Evolutionary conservation across 164 flowering plant genomes (phyloP), one percentile per base, ranked within the genome.

Genomic region (Brasenia schreberi): DNA sequence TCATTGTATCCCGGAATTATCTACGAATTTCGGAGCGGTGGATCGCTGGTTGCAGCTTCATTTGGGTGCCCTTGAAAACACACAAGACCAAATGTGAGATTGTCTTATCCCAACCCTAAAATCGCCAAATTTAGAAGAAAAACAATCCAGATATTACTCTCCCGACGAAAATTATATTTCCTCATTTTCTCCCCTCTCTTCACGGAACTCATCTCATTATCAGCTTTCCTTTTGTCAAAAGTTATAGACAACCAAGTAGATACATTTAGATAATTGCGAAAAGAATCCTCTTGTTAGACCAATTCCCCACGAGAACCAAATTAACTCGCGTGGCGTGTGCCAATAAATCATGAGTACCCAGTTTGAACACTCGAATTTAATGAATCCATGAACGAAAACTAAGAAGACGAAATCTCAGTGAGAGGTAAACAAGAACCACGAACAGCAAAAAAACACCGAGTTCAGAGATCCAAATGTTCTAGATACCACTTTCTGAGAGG

Each of bases 41-140:
- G 16, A 9, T 14, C 56, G 12, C 10, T 49, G 56, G 39, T 33
- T 33, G 39, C 39, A 33, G 39, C 39, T 33, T 33, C 39, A 33
- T 33, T 58, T 67, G 64, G 64, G 9, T 61, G 60, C 59, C 65
- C 49, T 14, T 64, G 59, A 49, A 49, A 49, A 49, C 56, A 49
- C 10, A 49, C 12, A 49, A 49, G 2, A 49, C 16, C 56, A 49
- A 9, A 49, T 9, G 56, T 3, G 56, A 49, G 16, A 49, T 49
- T 9, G 4, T 49, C 9, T 49, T 49, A 49, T 14, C 16, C 16
- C 16, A 1, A 49, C 3, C 39, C 39, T 33, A 33, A 33, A 33
- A 33, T 33, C 39, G 39, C 2, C 39, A 33, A 33, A 33, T 33
- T 33, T 33, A 33, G 39, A 33, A 3, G 39, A 33, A 33, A 33